Percentiles rank a stretch among this genome's conserved stretches.
Evolutionary conservation across 495 filamentous ascomycete genomes (phyloP).

Genomic region (Lentithecium fluviatile): DNA sequence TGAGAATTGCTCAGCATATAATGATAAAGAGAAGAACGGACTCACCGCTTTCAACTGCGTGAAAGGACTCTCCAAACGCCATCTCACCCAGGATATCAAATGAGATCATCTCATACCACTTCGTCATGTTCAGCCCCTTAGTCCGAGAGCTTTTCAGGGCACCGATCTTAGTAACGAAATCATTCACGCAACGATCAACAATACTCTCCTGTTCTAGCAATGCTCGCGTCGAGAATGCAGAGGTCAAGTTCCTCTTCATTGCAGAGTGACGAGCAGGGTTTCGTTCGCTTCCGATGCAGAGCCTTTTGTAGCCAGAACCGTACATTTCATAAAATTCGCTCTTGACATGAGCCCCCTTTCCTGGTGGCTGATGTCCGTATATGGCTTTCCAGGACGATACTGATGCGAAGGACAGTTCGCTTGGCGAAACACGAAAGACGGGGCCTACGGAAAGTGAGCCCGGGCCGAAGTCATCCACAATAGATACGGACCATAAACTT

Average conservation of each 20-base stretch:
- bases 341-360: slow-evolving; percentile 6
- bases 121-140: slow-evolving; percentile 3
- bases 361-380: slow-evolving; percentile 33
- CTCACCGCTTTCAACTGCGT: slow-evolving; percentile 15
- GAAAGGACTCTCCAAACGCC: slow-evolving; percentile 42
- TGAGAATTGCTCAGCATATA: too few species aligned
- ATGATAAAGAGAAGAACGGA: too few species aligned
- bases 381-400: slow-evolving; percentile 38
- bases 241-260: slow-evolving; percentile 1
- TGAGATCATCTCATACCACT: slow-evolving; percentile 13
- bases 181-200: slow-evolving; percentile 14
- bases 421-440: slow-evolving; percentile 37
- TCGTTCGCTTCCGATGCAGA: too few species aligned
- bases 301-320: too few species aligned
- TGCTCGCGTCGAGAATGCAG: slow-evolving; percentile 18
- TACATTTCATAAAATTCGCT: too few species aligned
- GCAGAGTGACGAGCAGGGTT: not conserved
- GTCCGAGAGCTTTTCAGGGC: too few species aligned
- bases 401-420: slow-evolving; percentile 39
- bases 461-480: too few species aligned
- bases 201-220: slow-evolving; percentile 25
- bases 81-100: slow-evolving; percentile 44
- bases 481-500: too few species aligned
- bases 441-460: too few species aligned
- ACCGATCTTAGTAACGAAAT: slow-evolving; percentile 9